phyloP scores from a whole-genome alignment of 2,329 filamentous ascomycete species.

The Colletotrichum salicis region DNA sequence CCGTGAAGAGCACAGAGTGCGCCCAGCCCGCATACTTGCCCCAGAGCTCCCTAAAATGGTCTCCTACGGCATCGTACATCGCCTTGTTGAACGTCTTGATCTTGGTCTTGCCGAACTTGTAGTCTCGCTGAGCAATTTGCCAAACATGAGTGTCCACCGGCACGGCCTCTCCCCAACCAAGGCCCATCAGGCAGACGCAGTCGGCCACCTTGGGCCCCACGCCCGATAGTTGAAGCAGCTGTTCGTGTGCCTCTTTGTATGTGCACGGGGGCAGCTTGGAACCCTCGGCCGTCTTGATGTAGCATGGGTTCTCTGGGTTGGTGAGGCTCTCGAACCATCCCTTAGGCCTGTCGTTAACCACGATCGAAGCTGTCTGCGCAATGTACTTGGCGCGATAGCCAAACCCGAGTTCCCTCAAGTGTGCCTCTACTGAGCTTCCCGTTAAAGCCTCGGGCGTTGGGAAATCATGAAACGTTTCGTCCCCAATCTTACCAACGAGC shows the following conservation, averaged over 20 bases:
- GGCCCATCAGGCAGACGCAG: slow-evolving; percentile 94
- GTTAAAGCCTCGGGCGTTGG: slow-evolving; percentile 80
- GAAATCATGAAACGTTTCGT: slow-evolving; percentile 86
- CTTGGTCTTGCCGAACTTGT: slow-evolving; percentile 87
- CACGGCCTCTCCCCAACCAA: slow-evolving; percentile 95
- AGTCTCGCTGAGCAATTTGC: slow-evolving; percentile 97
- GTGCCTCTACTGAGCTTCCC: slow-evolving; percentile 78
- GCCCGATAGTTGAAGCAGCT: slow-evolving; percentile 81
- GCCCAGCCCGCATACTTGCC: slow-evolving; percentile 96
- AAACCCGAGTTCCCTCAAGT: slow-evolving; percentile 86
- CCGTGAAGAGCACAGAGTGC: slow-evolving; percentile 95
- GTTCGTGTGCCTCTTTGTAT: slow-evolving; percentile 83
- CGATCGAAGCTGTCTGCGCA: slow-evolving; percentile 81
- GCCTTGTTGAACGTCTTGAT: slow-evolving; percentile 86
- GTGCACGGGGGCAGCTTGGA: slow-evolving; percentile 64
- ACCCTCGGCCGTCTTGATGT: slow-evolving; percentile 53
- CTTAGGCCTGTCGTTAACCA: slow-evolving; percentile 73
- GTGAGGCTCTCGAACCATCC: slow-evolving; percentile 82
- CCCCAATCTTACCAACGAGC: slow-evolving; percentile 75
- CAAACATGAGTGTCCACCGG: slow-evolving; percentile 98
- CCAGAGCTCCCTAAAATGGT: slow-evolving; percentile 91
- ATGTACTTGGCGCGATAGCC: slow-evolving; percentile 96
- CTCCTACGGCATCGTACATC: slow-evolving; percentile 89
- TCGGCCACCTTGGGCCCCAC: slow-evolving; percentile 98
- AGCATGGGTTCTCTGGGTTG: slow-evolving; percentile 78